Evolutionary conservation across 2,329 filamentous ascomycete genomes (phyloP).

Genomic region (Pseudogymnoascus sp.): DNA sequence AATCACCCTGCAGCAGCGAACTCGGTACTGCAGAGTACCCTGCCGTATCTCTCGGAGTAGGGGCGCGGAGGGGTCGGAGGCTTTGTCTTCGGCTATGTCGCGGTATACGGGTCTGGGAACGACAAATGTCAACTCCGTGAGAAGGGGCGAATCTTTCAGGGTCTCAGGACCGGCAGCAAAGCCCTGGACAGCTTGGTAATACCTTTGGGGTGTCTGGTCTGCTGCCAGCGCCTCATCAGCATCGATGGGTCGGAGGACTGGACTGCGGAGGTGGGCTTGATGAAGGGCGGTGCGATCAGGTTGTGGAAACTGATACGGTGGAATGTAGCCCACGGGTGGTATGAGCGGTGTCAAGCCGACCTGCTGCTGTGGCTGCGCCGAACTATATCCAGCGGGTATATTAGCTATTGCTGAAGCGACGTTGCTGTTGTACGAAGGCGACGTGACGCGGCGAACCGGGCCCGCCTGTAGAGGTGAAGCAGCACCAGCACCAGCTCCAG

Average conservation of each 20-base stretch:
- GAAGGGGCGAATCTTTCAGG: slow-evolving; percentile 22
- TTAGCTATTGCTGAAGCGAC: not conserved
- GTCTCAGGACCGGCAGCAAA: slow-evolving; percentile 41
- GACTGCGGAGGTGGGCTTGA: slow-evolving; percentile 48
- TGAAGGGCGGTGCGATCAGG: slow-evolving; percentile 45
- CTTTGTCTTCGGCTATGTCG: slow-evolving; percentile 21
- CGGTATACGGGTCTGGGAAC: slow-evolving; percentile 15
- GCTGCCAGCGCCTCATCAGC: slow-evolving; percentile 19
- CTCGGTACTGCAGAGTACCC: slow-evolving; percentile 53
- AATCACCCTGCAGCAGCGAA: slow-evolving; percentile 52
- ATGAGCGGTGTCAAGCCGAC: not conserved
- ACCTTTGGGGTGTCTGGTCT: slow-evolving; percentile 18
- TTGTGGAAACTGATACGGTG: slow-evolving; percentile 29
- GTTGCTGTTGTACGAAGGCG: not conserved
- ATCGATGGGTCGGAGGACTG: slow-evolving; percentile 30
- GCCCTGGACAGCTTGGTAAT: slow-evolving; percentile 48
- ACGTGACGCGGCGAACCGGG: not conserved
- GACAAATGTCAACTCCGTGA: slow-evolving; percentile 30
- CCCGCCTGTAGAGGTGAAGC: not conserved
- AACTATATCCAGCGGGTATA: not conserved
- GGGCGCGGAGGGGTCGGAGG: slow-evolving; percentile 11
- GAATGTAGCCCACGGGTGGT: not conserved
- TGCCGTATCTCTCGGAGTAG: slow-evolving; percentile 33
- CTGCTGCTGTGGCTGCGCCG: not conserved
- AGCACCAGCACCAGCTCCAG: not conserved